Base-by-base conservation (phyloP, 495 filamentous ascomycete species). In the Aspergillus kassunensis region DNA sequence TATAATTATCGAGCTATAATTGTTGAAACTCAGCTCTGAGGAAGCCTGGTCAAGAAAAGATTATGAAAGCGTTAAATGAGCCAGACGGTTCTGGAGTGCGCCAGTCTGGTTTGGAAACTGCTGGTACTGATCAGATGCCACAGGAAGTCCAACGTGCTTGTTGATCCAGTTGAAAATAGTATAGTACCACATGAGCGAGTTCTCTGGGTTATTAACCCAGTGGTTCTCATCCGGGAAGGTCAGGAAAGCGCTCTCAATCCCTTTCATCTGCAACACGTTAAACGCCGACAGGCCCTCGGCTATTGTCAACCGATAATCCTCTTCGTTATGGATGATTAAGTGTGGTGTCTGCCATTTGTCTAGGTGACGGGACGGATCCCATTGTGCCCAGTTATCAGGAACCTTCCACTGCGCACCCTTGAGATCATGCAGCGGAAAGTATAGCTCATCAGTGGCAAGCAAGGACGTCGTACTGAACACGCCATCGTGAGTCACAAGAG, bases 151-250 rank as follows among this genome's bases (percentile, higher is more conserved):
- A 3, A 81, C 81, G 59, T 84, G 85, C 65, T 87, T 87, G 68
- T 96, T 96, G 53, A 96, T 92, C 84, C 85, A 97, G 42, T 84
- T 84, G 29, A 97, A 56, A 9, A 97, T 90, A 31, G 88, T 87
- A n/a, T 77, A 81, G 64, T 97, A 90, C 92, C 92, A 97, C 36
- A 93, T 74, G 19, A 97, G 70, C 8, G 83, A 85, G 64, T 97
- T 97, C 65, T 97, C 92, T 2, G 85, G 89, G 61, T 95, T 91
- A 36, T 96, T 60, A 18, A 97, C 91, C 88, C 89, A 97, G 70
- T 95, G 77, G 47, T 84, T 85, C 59, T 86, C 83, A 64, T 97
- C 90, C 0, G 90, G 89, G 64, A 96, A 97, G 5, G 83, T 88
- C 56, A 97, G 64, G 61, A 79, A 79, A 25, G 69, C 69, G 41